Evolutionary conservation across 176 grass and related monocot species (phyloP), one percentile per base, ranked within the genome.

Genomic region (Pharus latifolius): DNA sequence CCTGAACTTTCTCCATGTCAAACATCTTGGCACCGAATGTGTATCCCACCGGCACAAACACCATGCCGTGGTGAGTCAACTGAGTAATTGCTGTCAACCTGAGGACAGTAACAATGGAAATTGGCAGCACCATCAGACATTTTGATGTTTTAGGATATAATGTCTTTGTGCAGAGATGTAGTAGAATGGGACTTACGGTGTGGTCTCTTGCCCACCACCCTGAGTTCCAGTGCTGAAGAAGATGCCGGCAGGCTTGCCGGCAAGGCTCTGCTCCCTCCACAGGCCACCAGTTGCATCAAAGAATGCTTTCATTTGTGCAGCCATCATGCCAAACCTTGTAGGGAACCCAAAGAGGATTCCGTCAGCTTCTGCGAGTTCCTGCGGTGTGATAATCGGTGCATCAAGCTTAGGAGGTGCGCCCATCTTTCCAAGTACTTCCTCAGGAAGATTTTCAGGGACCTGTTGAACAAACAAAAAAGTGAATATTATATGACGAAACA

Each of bases 251-350:
- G 92, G 92, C 60, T 92, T 96, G n/a, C 92, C 92, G 59, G 92
- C 88, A 64, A 96, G 88, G 47, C 84, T 84, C 76, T 96, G 88
- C 68, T 80, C 82, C 60, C 83, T 69, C 88, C 92, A 96, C 14
- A 96, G 78, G 26, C 92, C 69, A 58, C 92, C 88, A 10, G 92
- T 96, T 50, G 92, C 73, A 32, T 96, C 92, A 26, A 96, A 87
- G 42, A 96, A 84, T 35, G 88, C 87, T 76, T 96, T 96, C 85
- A 96, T 89, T 49, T 96, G 91, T 0, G 91, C 91, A 0, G 87
- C 81, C 92, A 92, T 96, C 92, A 96, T 96, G 60, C 92, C 92
- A 78, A 96, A 96, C 60, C 92, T 88, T 15, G 92, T 96, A 1
- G 92, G 92, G 29, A 96, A 96, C 13, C 92, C 92, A n/a, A 96